Evolutionary conservation across 2,329 filamentous ascomycete species (phyloP).

Genomic region (Rutstroemia sp.): DNA sequence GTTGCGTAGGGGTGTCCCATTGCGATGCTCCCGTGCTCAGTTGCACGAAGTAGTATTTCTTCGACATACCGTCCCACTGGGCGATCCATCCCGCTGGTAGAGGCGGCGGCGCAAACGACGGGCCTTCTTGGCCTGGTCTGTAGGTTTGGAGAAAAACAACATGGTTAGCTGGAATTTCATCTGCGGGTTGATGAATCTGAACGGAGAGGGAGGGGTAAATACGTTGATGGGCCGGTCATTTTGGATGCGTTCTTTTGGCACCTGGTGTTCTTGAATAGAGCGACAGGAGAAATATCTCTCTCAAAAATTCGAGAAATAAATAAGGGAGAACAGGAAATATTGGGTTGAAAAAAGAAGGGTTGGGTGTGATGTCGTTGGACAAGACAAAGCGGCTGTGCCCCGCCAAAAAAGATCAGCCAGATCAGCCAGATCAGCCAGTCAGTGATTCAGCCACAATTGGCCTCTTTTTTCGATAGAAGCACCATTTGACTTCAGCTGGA

Average conservation of each 20-base stretch:
- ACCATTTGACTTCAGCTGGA: neutral
- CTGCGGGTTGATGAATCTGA: neutral
- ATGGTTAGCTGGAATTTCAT: constrained; percentile 5
- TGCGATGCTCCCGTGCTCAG: constrained; percentile 64
- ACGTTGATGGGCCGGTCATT: constrained; percentile 28
- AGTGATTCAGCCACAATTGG: neutral
- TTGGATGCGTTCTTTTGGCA: neutral
- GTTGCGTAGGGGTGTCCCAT: constrained; percentile 64
- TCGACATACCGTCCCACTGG: constrained; percentile 58
- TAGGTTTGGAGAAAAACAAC: neutral
- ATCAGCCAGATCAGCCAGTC: neutral
- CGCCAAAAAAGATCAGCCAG: neutral
- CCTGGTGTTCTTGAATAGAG: neutral
- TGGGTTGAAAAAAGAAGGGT: neutral
- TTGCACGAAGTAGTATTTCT: constrained; percentile 66
- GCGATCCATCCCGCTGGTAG: constrained; percentile 62
- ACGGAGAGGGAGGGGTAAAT: constrained; percentile 3
- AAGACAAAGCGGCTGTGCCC: neutral
- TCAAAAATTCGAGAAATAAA: neutral
- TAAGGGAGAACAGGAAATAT: neutral
- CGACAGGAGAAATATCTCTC: no score
- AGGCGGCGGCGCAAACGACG: constrained; percentile 41
- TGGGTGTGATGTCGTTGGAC: neutral
- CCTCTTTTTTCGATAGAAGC: neutral
- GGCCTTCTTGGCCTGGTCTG: constrained; percentile 30